Evolutionary conservation across 768 basidiomycete species (phyloP).

Genomic region (Podaxis mareebaensis): DNA sequence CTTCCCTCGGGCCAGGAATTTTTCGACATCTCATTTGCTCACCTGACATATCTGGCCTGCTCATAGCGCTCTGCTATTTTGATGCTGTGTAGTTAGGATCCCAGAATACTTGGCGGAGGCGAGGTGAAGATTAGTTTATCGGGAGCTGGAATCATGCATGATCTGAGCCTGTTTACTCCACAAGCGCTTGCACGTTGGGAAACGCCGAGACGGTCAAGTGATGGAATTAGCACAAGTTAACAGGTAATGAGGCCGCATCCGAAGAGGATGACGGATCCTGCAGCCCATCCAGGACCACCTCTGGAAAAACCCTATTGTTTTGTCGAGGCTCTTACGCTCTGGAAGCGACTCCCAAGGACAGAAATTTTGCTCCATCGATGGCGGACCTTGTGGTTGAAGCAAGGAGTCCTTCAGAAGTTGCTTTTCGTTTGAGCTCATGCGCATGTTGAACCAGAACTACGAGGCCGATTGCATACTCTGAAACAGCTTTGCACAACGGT

Average conservation of each 20-base stretch:
- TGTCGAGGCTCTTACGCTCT: too few species aligned
- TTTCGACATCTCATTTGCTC: too few species aligned
- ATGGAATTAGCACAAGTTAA: neutral
- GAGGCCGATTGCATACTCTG: neutral
- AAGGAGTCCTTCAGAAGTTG: neutral
- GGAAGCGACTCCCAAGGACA: too few species aligned
- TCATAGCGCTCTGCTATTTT: too few species aligned
- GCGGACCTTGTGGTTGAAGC: neutral
- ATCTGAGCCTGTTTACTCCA: neutral
- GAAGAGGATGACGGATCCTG: too few species aligned
- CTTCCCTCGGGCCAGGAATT: too few species aligned
- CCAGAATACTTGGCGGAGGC: too few species aligned
- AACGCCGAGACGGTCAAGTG: neutral
- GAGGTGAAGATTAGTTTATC: too few species aligned
- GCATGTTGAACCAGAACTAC: neutral
- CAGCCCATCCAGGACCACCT: neutral
- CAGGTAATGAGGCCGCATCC: too few species aligned
- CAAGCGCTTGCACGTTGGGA: neutral
- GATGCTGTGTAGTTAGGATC: too few species aligned
- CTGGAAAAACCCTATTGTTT: neutral
- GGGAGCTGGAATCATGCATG: neutral
- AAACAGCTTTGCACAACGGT: neutral
- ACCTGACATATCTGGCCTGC: too few species aligned
- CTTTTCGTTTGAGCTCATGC: neutral
- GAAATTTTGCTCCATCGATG: neutral